Evolutionary conservation across 176 grass and related monocot genomes (phyloP), one percentile per base, ranked within the genome.

Genomic region (Dendrocalamus sinicus): DNA sequence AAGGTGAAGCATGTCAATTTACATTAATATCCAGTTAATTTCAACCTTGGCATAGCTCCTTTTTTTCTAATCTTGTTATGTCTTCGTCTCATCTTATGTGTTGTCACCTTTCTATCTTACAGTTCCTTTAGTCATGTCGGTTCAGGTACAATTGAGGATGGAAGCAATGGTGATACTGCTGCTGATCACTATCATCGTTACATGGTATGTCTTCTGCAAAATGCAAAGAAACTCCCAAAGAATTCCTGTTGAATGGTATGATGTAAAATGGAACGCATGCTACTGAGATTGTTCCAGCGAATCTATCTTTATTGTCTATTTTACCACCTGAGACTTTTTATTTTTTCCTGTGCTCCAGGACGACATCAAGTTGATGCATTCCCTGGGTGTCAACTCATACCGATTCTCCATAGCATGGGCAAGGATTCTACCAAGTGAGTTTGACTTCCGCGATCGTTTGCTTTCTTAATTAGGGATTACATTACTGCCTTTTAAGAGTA

Each of bases 371-470:
- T 35, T 85, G 60, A 91, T 96, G 91, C 43, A 44, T 44, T 44
- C 79, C 23, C 68, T 96, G 53, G 91, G 94, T 30, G 66, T 92
- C 23, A 93, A 92, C 82, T 88, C 89, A 0, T 96, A 96, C 76
- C 74, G 94, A 37, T 96, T 96, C 87, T 96, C 94, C 73, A 93
- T 93, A 85, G 62, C 94, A 32, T 93, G 87, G 91, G 39, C 94
- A 65, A 89, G 94, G 72, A 88, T 93, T 77, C 63, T 96, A 23
- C 94, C 94, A 65, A 93, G 87, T 93, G 74, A 86, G 89, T 53
- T 83, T 75, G 17, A 35, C 15, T 60, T 28, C 48, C 10, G 43
- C 26, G 26, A 7, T 4, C 11, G 39, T 22, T 15, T 76, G 51
- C 50, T 57, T 62, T 23, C 0, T 43, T 8, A 78, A 7, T 23